Evolutionary conservation across 257 asterid genomes (phyloP), one percentile per base, ranked within the genome.

Genomic region (Striga asiatica): DNA sequence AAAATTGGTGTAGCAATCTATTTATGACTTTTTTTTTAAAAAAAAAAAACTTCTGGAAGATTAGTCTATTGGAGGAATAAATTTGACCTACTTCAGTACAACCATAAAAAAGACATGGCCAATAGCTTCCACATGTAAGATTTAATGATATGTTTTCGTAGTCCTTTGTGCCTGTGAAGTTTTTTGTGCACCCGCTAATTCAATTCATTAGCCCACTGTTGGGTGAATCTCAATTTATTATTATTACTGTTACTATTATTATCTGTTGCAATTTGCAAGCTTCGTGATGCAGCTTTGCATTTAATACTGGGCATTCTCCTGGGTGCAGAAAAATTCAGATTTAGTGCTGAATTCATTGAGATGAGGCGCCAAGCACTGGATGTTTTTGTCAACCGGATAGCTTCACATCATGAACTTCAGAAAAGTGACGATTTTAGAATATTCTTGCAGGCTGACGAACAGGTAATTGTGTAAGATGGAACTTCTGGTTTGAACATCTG

Each of bases 331-430:
- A 88, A 88, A 67, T 88, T 82, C 73, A 76, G 95, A 73, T 88
- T 84, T 72, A 85, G 81, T 73, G 94, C 98, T 24, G 97, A 88
- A 60, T 88, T 88, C 75, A 88, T 88, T 66, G 97, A 88, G 67
- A 88, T 84, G 97, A 78, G 98, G 78, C 94, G 98, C 56, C 94
- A 81, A 77, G 97, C 95, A 12, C 56, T 92, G 64, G 88, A 87
- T 72, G 66, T 87, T 25, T 92, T 92, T 74, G 78, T 92, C 71
- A 84, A 92, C 74, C 80, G 97, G 50, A 73, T 87, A 60, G 95
- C 97, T 64, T 78, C 89, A 48, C 98, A 87, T 77, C 83, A 71
- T 42, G 86, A 79, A 73, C 97, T 92, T 70, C 80, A 62, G 68
- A 82, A 77, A 56, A 84, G 97, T 66, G 97, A 87, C 19, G 97